phyloP scores from a whole-genome alignment of 1,284 basidiomycete species.

The Irpex sp. region DNA sequence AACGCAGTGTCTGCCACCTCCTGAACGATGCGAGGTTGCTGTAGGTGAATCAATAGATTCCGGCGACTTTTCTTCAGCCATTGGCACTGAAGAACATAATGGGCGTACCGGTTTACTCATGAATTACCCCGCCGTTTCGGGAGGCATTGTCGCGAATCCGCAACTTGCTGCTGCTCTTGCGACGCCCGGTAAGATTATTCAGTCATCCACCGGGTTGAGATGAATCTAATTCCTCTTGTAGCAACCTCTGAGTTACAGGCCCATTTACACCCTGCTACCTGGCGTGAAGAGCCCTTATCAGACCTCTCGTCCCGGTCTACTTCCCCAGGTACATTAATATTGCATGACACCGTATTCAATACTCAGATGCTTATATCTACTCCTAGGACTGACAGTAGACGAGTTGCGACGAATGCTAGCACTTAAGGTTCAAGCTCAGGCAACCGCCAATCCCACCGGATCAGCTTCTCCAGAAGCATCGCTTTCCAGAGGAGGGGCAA shows the following conservation, averaged over 20 bases:
- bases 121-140: background rate
- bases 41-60: background rate
- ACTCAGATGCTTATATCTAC: background rate
- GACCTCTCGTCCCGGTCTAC: background rate
- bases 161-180: background rate
- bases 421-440: background rate
- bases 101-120: background rate
- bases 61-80: background rate
- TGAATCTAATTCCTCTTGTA: background rate
- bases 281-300: background rate
- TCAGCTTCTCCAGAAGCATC: no score
- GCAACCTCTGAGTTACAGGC: background rate
- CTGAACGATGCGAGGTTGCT: background rate
- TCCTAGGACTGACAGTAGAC: background rate
- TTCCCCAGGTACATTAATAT: background rate
- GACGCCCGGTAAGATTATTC: background rate
- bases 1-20: background rate
- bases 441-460: background rate
- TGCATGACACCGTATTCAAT: background rate
- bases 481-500: background rate
- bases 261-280: background rate
- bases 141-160: background rate
- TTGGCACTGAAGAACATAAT: background rate
- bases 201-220: background rate
- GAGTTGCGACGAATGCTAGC: background rate